These are phyloP conservation scores for Sphaerulina musiva DNA, from an alignment of 2,329 filamentous ascomycete genomes.

Conservation along the genomic window DNA sequence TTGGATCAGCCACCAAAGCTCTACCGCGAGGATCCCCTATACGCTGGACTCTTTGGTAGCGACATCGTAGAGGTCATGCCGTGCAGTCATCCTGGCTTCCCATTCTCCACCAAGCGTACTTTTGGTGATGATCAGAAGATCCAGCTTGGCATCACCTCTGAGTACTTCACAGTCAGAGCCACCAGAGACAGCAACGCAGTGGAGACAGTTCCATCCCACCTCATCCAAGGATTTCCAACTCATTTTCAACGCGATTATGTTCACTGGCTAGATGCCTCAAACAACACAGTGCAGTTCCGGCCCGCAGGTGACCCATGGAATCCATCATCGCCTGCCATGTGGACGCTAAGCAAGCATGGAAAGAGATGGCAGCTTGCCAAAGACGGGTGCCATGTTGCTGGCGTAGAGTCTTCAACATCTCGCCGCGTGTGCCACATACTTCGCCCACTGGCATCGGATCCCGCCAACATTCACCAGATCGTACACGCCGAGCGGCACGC, in stretches of 20 bases:
- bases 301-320: conserved; percentile 22
- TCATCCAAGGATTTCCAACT: conserved; percentile 45
- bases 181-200: conserved; percentile 23
- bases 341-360: conserved; percentile 31
- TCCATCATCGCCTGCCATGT: not conserved
- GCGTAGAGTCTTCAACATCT: conserved; percentile 23
- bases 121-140: conserved; percentile 39
- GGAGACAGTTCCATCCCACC: conserved; percentile 35
- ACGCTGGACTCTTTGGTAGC: conserved; percentile 50
- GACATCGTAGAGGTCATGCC: conserved; percentile 48
- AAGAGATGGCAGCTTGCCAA: conserved; percentile 37
- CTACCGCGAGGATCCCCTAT: conserved; percentile 40
- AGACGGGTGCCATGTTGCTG: conserved; percentile 5
- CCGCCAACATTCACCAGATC: conserved; percentile 14
- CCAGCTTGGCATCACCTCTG: conserved; percentile 47
- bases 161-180: conserved; percentile 37
- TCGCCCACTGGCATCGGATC: conserved; percentile 13
- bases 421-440: conserved; percentile 50
- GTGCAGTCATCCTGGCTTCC: conserved; percentile 50
- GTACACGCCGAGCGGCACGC: not conserved
- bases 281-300: conserved; percentile 48
- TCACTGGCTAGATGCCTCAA: conserved; percentile 54
- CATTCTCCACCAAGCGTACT: conserved; percentile 38
- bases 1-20: conserved; percentile 50
- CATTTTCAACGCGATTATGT: conserved; percentile 48